Percentiles rank a stretch among this genome's conserved stretches.
Evolutionary conservation across 1,139 yeast species (phyloP).

Genomic region (Martiniozyma asiatica): DNA sequence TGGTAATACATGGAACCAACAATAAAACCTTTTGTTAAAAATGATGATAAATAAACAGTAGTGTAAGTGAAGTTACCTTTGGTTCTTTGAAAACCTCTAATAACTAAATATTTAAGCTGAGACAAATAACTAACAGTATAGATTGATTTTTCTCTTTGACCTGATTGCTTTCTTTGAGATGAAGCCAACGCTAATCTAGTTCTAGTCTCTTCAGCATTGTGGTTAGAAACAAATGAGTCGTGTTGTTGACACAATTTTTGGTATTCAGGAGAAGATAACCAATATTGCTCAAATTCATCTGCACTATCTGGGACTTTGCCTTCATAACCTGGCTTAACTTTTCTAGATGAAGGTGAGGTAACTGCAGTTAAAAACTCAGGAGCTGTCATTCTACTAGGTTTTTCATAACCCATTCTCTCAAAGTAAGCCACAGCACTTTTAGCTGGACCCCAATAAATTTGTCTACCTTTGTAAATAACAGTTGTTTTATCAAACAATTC

Average conservation of each 20-base stretch:
- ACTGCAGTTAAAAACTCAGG: slow-evolving; percentile 72
- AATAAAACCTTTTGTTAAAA: slow-evolving; percentile 38
- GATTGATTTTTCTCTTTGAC: slow-evolving; percentile 26
- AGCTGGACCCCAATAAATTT: slow-evolving; percentile 57
- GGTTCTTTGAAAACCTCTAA: slow-evolving; percentile 39
- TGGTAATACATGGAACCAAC: slow-evolving; percentile 41
- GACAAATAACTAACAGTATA: slow-evolving; percentile 34
- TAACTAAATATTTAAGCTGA: slow-evolving; percentile 35
- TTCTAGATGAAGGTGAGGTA: slow-evolving; percentile 60
- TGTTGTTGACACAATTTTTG: slow-evolving; percentile 22
- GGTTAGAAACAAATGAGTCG: slow-evolving; percentile 19
- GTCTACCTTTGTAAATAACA: slow-evolving; percentile 65
- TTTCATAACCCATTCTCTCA: slow-evolving; percentile 53
- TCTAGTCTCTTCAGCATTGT: slow-evolving; percentile 26
- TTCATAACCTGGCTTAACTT: slow-evolving; percentile 39
- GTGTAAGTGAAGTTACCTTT: slow-evolving; percentile 33
- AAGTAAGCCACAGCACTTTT: slow-evolving; percentile 49
- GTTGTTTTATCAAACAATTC: slow-evolving; percentile 62
- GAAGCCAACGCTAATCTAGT: slow-evolving; percentile 24
- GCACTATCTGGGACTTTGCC: slow-evolving; percentile 22
- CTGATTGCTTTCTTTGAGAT: slow-evolving; percentile 30
- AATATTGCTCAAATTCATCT: slow-evolving; percentile 34
- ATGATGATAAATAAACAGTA: slow-evolving; percentile 28
- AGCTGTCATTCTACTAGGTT: slow-evolving; percentile 71
- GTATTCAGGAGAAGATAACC: slow-evolving; percentile 32